phyloP scores from a whole-genome alignment of 371 early-diverging fungal genomes.

The Mortierella sp. region DNA sequence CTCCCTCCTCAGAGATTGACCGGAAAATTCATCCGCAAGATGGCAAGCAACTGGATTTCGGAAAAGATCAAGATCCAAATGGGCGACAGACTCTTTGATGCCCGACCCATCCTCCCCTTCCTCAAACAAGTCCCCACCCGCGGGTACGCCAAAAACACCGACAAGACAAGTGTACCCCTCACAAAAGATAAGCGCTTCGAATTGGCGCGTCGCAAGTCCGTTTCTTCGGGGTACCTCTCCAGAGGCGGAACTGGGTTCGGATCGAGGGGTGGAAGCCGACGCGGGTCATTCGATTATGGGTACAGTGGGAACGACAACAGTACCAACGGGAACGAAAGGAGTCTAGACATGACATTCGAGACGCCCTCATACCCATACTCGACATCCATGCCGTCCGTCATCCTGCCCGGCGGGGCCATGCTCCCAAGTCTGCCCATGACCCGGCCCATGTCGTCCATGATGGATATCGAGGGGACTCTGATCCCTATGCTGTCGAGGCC shows the following conservation, averaged over 20 bases:
- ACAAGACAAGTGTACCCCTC: slow-evolving; percentile 20
- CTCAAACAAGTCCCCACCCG: slow-evolving; percentile 30
- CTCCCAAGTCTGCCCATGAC: slow-evolving; percentile 21
- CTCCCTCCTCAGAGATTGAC: slow-evolving; percentile 23
- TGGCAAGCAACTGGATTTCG: slow-evolving; percentile 29
- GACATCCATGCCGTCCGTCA: slow-evolving; percentile 26
- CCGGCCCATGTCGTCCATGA: slow-evolving; percentile 29
- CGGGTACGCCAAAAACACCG: slow-evolving; percentile 24
- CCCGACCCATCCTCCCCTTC: slow-evolving; percentile 35
- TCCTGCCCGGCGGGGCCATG: slow-evolving; percentile 1
- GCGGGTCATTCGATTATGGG: not conserved
- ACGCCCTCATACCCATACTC: slow-evolving; percentile 17
- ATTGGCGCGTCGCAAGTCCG: slow-evolving; percentile 33
- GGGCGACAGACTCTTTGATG: slow-evolving; percentile 32
- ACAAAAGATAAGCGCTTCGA: slow-evolving; percentile 39
- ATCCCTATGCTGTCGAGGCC: slow-evolving; percentile 20
- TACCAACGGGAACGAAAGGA: not conserved
- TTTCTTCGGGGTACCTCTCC: slow-evolving; percentile 34
- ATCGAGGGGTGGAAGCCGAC: not conserved
- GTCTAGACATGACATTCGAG: slow-evolving; percentile 18
- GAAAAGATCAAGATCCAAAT: slow-evolving; percentile 21
- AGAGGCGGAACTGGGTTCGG: not conserved
- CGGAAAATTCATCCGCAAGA: slow-evolving; percentile 40
- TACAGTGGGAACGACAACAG: not conserved
- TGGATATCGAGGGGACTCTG: slow-evolving; percentile 29